Evolutionary conservation across 176 grass and related monocot genomes (phyloP).

Genomic region (Urochloa ruziziensis): DNA sequence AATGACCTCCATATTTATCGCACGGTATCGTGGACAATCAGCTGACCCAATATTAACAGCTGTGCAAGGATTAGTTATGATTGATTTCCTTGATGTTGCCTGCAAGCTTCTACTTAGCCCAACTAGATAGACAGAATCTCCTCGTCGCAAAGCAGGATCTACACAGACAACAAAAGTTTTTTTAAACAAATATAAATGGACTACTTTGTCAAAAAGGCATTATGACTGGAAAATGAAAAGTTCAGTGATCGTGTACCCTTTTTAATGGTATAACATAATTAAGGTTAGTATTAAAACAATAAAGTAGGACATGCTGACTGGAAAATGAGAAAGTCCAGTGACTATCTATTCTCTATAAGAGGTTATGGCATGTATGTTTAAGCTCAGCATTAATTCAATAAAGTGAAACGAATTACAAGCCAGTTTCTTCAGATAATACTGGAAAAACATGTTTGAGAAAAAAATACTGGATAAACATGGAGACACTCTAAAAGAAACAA

Average conservation of each 20-base stretch:
- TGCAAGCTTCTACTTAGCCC: constrained; percentile 98
- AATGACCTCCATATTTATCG: constrained; percentile 99
- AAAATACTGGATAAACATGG: background rate
- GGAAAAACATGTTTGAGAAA: constrained; percentile 10
- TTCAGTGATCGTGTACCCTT: background rate
- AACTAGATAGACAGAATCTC: constrained; percentile 96
- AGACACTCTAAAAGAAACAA: constrained; percentile 23
- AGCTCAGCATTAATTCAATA: background rate
- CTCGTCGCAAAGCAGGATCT: constrained; percentile 88
- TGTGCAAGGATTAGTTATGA: constrained; percentile 95
- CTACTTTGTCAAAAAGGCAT: background rate
- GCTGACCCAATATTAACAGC: constrained; percentile 99
- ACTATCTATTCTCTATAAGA: background rate
- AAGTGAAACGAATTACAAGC: background rate
- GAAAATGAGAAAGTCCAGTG: background rate
- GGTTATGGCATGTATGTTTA: background rate
- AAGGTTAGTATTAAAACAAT: background rate
- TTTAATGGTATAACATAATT: background rate
- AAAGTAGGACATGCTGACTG: background rate
- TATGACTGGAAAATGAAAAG: background rate
- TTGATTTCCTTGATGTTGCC: constrained; percentile 98
- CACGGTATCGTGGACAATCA: constrained; percentile 88
- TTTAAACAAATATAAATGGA: background rate
- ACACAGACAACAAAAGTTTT: constrained; percentile 9
- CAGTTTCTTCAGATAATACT: background rate